Evolutionary conservation across 176 grass and related monocot species (phyloP), one percentile per base, ranked within the genome.

Genomic region (Avena sativa): DNA sequence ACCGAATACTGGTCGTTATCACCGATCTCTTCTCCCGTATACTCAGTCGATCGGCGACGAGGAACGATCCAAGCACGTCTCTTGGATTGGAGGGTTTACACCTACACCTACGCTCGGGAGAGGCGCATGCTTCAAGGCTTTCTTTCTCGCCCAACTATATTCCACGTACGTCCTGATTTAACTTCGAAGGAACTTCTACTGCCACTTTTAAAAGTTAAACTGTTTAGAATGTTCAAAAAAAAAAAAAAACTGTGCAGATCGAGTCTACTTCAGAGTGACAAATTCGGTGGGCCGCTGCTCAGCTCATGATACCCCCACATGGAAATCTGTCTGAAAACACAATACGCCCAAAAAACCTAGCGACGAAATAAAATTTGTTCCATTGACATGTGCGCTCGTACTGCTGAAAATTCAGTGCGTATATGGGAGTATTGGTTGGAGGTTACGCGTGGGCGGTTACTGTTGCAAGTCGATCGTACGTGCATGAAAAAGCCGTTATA

Each of bases 381-480:
- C 1, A 62, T 25, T 25, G 9, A 63, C 53, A 50, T 12, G 8
- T 48, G 46, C 46, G 46, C 2, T 10, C 8, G 4, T 56, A 56
- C 20, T 23, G 20, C 51, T 53, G 51, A 16, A 59, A 23, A 60
- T 21, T 60, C 58, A 11, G 49, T 0, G 20, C 20, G 0, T 9
- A 47, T 47, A 1, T n/a, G n/a, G n/a, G n/a, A n/a, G 2, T 58
- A 8, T 9, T 10, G 1, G 10, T 62, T 9, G 71, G 46, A 51
- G 71, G 46, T 74, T 74, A 50, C 63, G 79, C 78, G 56, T 15
- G 36, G n/a, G 85, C 44, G 60, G 58, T 81, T 76, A 58, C 51
- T 12, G 47, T 51, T 73, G 19, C 3, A 28, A 74, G 46, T 43
- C 32, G 32, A 34, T 34, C 40, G 40, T 15, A 10, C 65, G 51